Evolutionary conservation across 139 green algal genomes (phyloP), one percentile per base, ranked within the genome.

Genomic region (Ettlia oleoabundans): DNA sequence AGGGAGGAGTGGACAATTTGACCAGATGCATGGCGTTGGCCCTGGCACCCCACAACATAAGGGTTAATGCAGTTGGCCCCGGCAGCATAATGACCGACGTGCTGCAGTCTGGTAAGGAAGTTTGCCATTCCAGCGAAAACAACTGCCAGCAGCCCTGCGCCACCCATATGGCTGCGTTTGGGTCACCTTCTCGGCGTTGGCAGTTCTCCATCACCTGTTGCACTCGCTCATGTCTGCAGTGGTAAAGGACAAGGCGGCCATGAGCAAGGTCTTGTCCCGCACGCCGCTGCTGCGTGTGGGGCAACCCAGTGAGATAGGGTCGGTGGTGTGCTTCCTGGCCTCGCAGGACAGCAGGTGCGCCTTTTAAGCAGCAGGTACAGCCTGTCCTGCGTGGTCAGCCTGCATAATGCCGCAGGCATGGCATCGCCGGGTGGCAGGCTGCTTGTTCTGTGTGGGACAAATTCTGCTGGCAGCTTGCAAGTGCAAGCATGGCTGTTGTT

Each of bases 21-120:
- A 98, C 93, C 74, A 87, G 86, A 63, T 92, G 84, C 82, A 96
- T 96, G 94, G 83, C 94, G 28, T 76, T 98, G 69, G 79, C 92
- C 0, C 88, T 98, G 61, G 93, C 92, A 15, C 86, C 87, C 0
- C 88, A 98, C 71, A 91, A 90, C 69, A 95, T 98, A n/a, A 77
- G 94, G 0, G 94, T 98, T 35, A 98, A 98, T 64, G 87, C 88
- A 30, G 91, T 98, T 30, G 94, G 87, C 1, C 94, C 94, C 0
- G 94, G 94, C 67, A 92, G 82, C 80, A 97, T 98, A 76, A 86
- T 88, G 70, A 98, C 94, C 0, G 93, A 98, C 32, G 88, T 98
- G 74, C 90, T 98, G 24, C 70, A 86, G 21, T 78, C 85, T 21
- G 73, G 73, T 80, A 52, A n/a, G n/a, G n/a, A n/a, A n/a, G n/a